These are phyloP conservation scores for Rauvolfia tetraphylla DNA, from an alignment of 257 asterid species.

Conservation along the genomic window DNA sequence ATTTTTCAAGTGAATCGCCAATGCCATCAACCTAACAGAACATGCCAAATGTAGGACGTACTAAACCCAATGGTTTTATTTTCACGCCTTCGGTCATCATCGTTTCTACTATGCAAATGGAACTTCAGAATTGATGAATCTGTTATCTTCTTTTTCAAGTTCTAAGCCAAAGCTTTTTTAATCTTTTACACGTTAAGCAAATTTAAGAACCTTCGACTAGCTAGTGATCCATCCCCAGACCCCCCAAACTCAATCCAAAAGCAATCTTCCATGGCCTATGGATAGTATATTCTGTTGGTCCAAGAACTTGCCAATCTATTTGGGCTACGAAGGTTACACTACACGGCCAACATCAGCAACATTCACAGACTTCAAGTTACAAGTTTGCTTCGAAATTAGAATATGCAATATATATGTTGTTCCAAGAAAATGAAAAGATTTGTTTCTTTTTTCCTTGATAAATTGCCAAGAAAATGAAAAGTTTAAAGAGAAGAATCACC, in stretches of 20 bases:
- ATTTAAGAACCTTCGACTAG: not conserved
- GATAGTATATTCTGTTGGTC: too few relatives aligned
- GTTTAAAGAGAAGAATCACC: slow-evolving; percentile 36
- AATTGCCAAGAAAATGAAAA: not conserved
- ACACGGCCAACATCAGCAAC: too few relatives aligned
- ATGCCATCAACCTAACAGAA: slow-evolving; percentile 7
- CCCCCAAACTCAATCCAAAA: not conserved
- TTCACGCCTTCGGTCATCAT: slow-evolving; percentile 3
- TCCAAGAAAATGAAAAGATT: too few relatives aligned
- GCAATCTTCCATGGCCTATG: too few relatives aligned
- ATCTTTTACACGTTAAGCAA: not conserved
- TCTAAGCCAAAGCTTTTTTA: not conserved
- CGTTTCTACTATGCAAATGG: not conserved
- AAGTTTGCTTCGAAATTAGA: too few relatives aligned
- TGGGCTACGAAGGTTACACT: too few relatives aligned
- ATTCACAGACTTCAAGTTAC: too few relatives aligned
- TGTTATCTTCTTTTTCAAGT: slow-evolving; percentile 9
- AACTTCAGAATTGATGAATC: not conserved
- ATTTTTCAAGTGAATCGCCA: slow-evolving; percentile 5
- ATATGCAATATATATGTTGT: too few relatives aligned
- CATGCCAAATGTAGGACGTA: not conserved
- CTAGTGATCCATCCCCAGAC: too few relatives aligned
- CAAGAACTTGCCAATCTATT: too few relatives aligned
- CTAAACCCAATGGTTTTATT: not conserved
- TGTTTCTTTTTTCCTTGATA: too few relatives aligned